A percentile compares a stretch with the other conserved stretches of the same genome.
These are phyloP conservation scores for Cercospora sp. DNA, from an alignment of 2,329 filamentous ascomycete species.

Conservation along the genomic window DNA sequence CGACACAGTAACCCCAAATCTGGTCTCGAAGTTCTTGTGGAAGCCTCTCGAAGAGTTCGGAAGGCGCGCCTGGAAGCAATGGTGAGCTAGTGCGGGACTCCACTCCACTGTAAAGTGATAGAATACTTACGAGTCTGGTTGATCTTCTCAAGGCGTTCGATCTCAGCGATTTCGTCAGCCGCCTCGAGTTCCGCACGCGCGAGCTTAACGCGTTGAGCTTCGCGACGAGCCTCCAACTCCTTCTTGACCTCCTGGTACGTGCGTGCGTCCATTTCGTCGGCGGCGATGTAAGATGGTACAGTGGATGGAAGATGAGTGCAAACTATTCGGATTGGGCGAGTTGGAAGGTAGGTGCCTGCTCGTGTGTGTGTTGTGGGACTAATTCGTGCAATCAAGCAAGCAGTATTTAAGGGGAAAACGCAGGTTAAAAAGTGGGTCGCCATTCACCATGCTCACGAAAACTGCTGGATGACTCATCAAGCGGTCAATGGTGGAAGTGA, in stretches of 20 bases:
- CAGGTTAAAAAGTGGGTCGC: not conserved
- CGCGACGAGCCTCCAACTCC: not conserved
- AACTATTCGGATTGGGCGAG: no score
- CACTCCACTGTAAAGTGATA: no score
- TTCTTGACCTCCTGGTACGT: not conserved
- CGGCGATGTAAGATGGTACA: not conserved
- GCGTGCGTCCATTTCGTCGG: not conserved
- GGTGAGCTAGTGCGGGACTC: not conserved
- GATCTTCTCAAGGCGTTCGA: not conserved
- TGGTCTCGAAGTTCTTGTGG: not conserved
- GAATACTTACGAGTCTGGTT: not conserved
- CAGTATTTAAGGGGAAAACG: not conserved
- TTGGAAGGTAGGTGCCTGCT: no score
- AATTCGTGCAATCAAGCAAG: not conserved
- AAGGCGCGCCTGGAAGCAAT: not conserved
- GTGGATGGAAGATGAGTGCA: no score
- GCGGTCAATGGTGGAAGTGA: no score
- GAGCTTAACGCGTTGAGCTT: not conserved
- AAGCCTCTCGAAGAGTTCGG: not conserved
- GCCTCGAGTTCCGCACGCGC: no score
- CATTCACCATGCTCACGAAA: not conserved
- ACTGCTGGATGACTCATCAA: no score
- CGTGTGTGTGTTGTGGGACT: no score
- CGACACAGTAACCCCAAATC: not conserved
- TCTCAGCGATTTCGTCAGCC: not conserved